Evolutionary conservation across 2,329 filamentous ascomycete genomes (phyloP).

Genomic region (Nigrograna mackinnonii): DNA sequence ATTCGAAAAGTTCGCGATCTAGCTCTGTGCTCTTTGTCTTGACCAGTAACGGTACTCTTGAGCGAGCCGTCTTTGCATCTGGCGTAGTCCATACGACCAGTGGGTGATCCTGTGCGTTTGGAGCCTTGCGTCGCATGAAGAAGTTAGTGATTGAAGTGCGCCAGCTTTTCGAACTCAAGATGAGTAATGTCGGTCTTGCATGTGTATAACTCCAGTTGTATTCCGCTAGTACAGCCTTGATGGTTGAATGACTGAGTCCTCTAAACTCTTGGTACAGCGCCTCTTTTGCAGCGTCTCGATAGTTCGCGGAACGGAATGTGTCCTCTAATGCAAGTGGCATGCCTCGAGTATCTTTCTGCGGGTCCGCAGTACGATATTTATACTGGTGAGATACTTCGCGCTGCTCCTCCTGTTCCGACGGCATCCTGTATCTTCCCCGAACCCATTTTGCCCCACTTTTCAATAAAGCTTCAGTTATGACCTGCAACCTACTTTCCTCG

Average conservation of each 20-base stretch:
- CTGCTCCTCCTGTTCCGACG: constrained; percentile 38
- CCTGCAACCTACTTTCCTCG: constrained; percentile 73
- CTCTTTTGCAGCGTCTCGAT: constrained; percentile 70
- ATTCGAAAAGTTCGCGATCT: constrained; percentile 53
- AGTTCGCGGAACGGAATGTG: constrained; percentile 67
- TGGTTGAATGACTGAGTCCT: constrained; percentile 71
- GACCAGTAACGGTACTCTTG: constrained; percentile 64
- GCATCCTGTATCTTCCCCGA: constrained; percentile 62
- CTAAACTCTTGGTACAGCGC: constrained; percentile 76
- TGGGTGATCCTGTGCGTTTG: constrained; percentile 58
- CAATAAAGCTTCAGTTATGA: constrained; percentile 76
- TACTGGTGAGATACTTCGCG: constrained; percentile 30
- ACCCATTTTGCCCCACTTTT: constrained; percentile 73
- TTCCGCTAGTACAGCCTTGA: constrained; percentile 79
- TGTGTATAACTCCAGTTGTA: constrained; percentile 78
- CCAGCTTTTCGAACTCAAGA: constrained; percentile 75
- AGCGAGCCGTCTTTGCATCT: constrained; percentile 54
- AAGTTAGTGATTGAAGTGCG: constrained; percentile 72
- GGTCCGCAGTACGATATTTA: constrained; percentile 34
- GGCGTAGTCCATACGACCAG: constrained; percentile 67
- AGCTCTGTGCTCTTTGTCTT: constrained; percentile 65
- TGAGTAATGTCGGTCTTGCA: constrained; percentile 70
- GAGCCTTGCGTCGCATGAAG: constrained; percentile 67
- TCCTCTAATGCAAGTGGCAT: constrained; percentile 61
- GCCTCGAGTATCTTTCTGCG: constrained; percentile 34